Base-by-base conservation (phyloP, 78 protist species). In the Dictyostelium citrinum region DNA sequence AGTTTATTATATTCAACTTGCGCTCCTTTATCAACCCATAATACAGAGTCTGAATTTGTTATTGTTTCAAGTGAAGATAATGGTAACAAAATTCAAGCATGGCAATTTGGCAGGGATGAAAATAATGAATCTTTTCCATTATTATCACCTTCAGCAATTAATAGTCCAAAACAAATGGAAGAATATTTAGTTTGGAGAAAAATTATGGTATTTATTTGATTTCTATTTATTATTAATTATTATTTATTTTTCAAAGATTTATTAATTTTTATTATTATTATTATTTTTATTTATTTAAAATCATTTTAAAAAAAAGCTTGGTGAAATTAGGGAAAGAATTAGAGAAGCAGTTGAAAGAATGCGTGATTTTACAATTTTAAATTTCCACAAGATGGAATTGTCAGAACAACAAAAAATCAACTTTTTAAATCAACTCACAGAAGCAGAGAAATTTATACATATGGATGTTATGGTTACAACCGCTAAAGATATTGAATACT, bases 401-500 rank as follows among this genome's bases (percentile, higher is more conserved):
- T 45, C 93, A 35, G 46, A 78, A 78, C 35, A 78, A 6, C 41
- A 70, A 11, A 37, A 76, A 64, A 33, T 14, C 12, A 27, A 72
- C 7, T 88, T 37, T 55, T 39, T 88, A 33, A 78, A 88, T 35
- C 31, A 64, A 16, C 74, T 88, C 14, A 41, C 84, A 20, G 70
- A 78, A 43, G 93, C 93, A 9, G 93, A 88, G 46, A 78, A 88
- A 60, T 88, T 88, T 37, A 79, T 88, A 29, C 81, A 78, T 35
- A 88, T 88, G 93, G 85, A 88, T 88, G 93, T 88, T 22, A 79
- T 88, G 81, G 14, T 79, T 11, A 45, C 85, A 9, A 78, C 93
- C 3, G 71, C 80, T 22, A 88, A 78, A 49, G 93, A 88, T 67
- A 58, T 78, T 0, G 81, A 88, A 20, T 61, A 22, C 33, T n/a